A percentile compares a stretch with the other conserved stretches of the same genome.
These are phyloP conservation scores for Fusarium musae DNA, from an alignment of 2,329 filamentous ascomycete genomes.

Conservation along the genomic window DNA sequence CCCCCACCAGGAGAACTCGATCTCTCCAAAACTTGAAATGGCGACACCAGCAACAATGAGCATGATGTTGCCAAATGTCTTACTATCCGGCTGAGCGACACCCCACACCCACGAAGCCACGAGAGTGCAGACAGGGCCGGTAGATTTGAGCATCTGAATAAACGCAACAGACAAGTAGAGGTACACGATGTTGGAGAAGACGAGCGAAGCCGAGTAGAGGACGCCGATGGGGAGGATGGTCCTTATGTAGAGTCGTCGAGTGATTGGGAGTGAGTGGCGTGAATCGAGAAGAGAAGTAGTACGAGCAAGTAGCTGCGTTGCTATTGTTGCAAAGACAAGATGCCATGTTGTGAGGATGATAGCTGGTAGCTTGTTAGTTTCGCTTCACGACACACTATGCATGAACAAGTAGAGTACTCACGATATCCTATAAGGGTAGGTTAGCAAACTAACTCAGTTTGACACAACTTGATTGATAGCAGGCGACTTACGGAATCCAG, in stretches of 20 bases:
- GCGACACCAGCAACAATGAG: constrained; percentile 64
- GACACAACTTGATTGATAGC: neutral
- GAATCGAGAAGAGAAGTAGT: constrained; percentile 72
- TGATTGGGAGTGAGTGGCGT: constrained; percentile 70
- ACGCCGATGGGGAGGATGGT: constrained; percentile 74
- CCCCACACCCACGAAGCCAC: constrained; percentile 71
- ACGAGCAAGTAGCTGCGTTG: constrained; percentile 73
- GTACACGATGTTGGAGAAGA: constrained; percentile 75
- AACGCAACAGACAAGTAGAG: constrained; percentile 75
- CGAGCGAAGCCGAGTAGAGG: constrained; percentile 72
- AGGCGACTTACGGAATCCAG: constrained; percentile 74
- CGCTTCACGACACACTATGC: neutral
- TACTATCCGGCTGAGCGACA: constrained; percentile 59
- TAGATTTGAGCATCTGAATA: constrained; percentile 78
- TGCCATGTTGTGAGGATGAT: constrained; percentile 76
- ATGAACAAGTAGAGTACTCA: constrained; percentile 36
- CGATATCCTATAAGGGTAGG: constrained; percentile 46
- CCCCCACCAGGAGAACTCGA: constrained; percentile 73
- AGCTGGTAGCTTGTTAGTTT: constrained; percentile 48
- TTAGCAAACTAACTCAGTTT: constrained; percentile 11
- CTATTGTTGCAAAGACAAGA: constrained; percentile 71
- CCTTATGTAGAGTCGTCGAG: constrained; percentile 67
- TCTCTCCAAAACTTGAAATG: constrained; percentile 69
- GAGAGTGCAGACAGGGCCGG: constrained; percentile 73
- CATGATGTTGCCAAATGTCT: constrained; percentile 60